Base-by-base conservation (phyloP, 2,329 filamentous ascomycete species). In the Thermomyces lanuginosus region DNA sequence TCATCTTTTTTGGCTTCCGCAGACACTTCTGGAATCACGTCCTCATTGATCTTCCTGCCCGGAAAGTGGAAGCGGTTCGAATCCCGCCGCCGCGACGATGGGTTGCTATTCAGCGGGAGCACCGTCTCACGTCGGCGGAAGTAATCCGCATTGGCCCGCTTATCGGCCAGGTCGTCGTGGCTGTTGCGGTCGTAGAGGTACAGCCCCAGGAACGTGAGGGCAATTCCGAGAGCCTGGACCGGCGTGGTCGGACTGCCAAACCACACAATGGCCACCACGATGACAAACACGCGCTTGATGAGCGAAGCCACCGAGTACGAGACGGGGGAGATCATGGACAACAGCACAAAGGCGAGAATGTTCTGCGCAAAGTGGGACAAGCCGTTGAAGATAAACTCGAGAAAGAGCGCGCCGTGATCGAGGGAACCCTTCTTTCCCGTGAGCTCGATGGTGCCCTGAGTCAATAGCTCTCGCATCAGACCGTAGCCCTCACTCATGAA, bases 331-430 rank as follows among this genome's bases (percentile, higher is more conserved):
- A 95, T 78, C 61, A 92, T 78, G 28, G 83, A 92, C 5, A 98
- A 63, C 4, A 98, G 64, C 12, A 92, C 64, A 47, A 98, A 98
- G 0, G 89, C 89, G 29, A 98, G 67, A 28, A 98, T 91, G 46
- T 92, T 93, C 46, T 98, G 89, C 9, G 72, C 80, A 51, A 95
- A 98, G 54, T 98, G 89, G 48, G 92, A 93, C 3, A 82, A 76
- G 29, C 89, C 89, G 51, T 98, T 98, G 64, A 98, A 95, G 27
- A 95, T 51, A 49, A 92, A 95, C 47, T 98, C 89, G n/a, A 91
- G 45, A 2, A 63, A 49, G 5, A 77, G 53, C 6, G 63, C 56
- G 25, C 68, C 67, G 42, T 74, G 69, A 33, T 73, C 69, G 29
- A 71, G 55, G 2, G 80, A 71, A 14, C 76, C 81, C 33, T 84